Evolutionary conservation across 2,329 filamentous ascomycete genomes (phyloP).

Genomic region (Claviceps sorghi): DNA sequence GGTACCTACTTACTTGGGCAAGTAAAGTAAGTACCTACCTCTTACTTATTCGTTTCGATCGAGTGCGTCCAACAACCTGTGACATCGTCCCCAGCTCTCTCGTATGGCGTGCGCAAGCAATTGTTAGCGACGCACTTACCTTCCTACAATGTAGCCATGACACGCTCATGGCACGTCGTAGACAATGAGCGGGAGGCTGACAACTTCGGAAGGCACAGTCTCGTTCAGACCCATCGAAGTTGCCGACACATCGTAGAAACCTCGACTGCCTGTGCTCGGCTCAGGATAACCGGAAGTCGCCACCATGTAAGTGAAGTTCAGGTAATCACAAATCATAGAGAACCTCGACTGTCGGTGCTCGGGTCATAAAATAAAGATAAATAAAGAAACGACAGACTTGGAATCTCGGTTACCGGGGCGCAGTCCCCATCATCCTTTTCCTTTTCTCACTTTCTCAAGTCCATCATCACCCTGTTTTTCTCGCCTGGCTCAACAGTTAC

Average conservation of each 20-base stretch:
- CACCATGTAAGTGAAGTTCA: constrained; percentile 5
- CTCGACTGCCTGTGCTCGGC: not conserved
- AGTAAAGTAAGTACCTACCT: too few species aligned
- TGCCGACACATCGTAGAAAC: not conserved
- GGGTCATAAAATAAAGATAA: not conserved
- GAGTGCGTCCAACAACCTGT: not conserved
- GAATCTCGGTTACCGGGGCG: not conserved
- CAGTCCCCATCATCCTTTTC: not conserved
- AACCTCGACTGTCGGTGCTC: too few species aligned
- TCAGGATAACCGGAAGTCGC: constrained; percentile 4
- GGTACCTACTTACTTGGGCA: too few species aligned
- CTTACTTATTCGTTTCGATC: not conserved
- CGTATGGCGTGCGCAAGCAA: not conserved
- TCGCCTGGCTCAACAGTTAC: not conserved
- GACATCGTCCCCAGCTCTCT: not conserved
- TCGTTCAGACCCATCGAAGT: not conserved
- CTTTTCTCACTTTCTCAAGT: not conserved
- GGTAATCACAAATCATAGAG: too few species aligned
- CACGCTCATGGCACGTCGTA: not conserved
- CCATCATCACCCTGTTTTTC: not conserved
- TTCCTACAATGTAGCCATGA: not conserved
- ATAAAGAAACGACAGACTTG: not conserved
- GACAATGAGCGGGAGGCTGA: not conserved
- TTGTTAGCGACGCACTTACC: not conserved
- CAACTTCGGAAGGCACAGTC: not conserved